Conservation (phyloP, 805 yeast species). For the Cyberlindnera lachancei region DNA sequence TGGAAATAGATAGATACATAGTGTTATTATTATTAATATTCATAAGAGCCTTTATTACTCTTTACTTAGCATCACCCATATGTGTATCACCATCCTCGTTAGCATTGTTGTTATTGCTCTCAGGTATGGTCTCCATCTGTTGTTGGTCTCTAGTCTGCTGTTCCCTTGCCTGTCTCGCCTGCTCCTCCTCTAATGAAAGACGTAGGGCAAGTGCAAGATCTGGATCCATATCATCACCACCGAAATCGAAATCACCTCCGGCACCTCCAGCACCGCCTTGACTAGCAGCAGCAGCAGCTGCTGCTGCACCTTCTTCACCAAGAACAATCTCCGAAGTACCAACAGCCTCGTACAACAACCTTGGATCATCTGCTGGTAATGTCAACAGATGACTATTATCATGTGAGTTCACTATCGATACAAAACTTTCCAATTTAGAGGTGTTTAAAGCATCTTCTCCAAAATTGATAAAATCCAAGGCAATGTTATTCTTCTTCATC, state of each 20-base stretch:
- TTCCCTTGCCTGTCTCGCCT: slow-evolving; percentile 80
- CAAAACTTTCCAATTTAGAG: slow-evolving; percentile 70
- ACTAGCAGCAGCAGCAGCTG: slow-evolving; percentile 30
- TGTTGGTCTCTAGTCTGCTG: slow-evolving; percentile 5
- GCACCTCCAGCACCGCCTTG: slow-evolving; percentile 40
- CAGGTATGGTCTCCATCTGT: slow-evolving; percentile 10
- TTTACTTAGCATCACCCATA: slow-evolving; percentile 3
- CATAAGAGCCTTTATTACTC: background rate
- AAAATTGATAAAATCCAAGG: slow-evolving; percentile 83
- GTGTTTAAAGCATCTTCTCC: slow-evolving; percentile 84
- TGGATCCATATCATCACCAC: slow-evolving; percentile 87
- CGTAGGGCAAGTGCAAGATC: slow-evolving; percentile 94
- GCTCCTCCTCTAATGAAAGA: slow-evolving; percentile 91
- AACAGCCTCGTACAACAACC: slow-evolving; percentile 73
- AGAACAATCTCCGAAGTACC: slow-evolving; percentile 68
- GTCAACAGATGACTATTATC: slow-evolving; percentile 79
- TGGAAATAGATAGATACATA: background rate
- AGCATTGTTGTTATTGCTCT: slow-evolving; percentile 2
- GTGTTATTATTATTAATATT: too few species aligned
- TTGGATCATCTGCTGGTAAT: slow-evolving; percentile 77
- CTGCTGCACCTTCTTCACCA: slow-evolving; percentile 45
- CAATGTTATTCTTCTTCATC: slow-evolving; percentile 87
- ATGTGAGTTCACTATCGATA: slow-evolving; percentile 60
- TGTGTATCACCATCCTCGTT: slow-evolving; percentile 3
- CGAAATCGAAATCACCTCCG: slow-evolving; percentile 53